Conservation (phyloP, 2,329 filamentous ascomycete species). For the Coccinonectria pachysandricola region DNA sequence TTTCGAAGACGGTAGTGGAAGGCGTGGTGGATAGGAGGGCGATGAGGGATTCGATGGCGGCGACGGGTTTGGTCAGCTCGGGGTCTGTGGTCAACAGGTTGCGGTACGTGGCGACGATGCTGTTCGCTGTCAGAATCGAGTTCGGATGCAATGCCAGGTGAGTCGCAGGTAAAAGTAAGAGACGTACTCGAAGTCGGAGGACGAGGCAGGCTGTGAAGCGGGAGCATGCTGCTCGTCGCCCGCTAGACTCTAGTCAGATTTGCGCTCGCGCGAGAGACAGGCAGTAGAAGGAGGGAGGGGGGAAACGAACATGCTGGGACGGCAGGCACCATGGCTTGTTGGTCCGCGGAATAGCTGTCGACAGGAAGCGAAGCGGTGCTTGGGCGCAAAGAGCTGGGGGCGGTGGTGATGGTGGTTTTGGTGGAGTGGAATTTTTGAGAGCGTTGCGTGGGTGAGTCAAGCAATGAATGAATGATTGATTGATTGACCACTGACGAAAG, state of each 20-base stretch:
- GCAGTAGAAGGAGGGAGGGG: neutral
- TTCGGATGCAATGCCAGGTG: neutral
- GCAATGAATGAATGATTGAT: too few species aligned
- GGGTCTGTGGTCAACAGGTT: slow-evolving; percentile 53
- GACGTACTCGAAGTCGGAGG: slow-evolving; percentile 19
- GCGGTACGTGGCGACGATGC: slow-evolving; percentile 47
- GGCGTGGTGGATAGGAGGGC: slow-evolving; percentile 70
- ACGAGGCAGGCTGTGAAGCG: slow-evolving; percentile 5
- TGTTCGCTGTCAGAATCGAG: slow-evolving; percentile 14
- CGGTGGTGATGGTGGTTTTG: neutral
- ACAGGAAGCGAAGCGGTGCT: neutral
- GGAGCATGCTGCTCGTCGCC: slow-evolving; percentile 1
- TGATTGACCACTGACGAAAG: too few species aligned
- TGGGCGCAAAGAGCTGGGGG: neutral
- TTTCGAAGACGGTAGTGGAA: slow-evolving; percentile 85
- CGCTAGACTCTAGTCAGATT: neutral
- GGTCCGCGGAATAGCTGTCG: neutral
- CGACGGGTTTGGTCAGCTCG: slow-evolving; percentile 89
- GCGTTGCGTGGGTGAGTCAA: too few species aligned
- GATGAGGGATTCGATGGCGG: slow-evolving; percentile 86
- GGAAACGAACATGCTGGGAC: neutral
- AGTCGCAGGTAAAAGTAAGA: neutral
- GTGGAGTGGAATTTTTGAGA: neutral
- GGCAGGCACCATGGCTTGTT: neutral
- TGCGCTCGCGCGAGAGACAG: neutral